These are phyloP conservation scores for Aspergillus japonicus DNA, from an alignment of 2,329 filamentous ascomycete species.

Conservation along the genomic window DNA sequence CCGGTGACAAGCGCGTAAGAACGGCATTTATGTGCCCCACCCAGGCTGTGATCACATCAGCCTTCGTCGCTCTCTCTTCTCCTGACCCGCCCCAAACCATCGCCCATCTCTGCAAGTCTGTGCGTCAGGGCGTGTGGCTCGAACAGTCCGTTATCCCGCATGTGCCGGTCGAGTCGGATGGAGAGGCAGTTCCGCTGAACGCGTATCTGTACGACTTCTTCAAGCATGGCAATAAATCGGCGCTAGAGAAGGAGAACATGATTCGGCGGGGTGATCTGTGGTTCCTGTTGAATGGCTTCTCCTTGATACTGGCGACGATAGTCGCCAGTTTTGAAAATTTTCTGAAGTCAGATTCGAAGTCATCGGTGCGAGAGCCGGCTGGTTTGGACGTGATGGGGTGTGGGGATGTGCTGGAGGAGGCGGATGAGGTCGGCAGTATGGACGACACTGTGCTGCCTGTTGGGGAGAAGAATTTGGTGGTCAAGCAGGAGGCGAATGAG, in stretches of 20 bases:
- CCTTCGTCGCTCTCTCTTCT: constrained; percentile 65
- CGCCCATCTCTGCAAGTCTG: constrained; percentile 64
- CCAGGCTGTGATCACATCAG: constrained; percentile 54
- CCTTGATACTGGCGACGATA: constrained; percentile 47
- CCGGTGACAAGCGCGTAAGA: background rate
- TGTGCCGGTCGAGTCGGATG: constrained; percentile 60
- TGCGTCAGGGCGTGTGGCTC: constrained; percentile 68
- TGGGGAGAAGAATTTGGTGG: background rate
- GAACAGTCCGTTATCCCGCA: constrained; percentile 72
- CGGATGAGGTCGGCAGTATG: constrained; percentile 16
- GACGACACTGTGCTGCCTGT: background rate
- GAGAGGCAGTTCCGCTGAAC: constrained; percentile 46
- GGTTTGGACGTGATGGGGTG: constrained; percentile 28
- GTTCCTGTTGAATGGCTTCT: constrained; percentile 70
- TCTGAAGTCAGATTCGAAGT: constrained; percentile 22
- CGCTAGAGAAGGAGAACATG: constrained; percentile 63
- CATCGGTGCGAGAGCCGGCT: constrained; percentile 4
- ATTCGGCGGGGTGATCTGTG: constrained; percentile 68
- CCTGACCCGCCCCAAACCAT: constrained; percentile 66
- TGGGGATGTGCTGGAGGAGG: constrained; percentile 28
- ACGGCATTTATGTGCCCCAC: background rate
- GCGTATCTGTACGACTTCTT: constrained; percentile 68
- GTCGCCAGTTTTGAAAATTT: constrained; percentile 34
- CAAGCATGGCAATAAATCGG: constrained; percentile 65
- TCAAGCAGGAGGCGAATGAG: background rate